A percentile compares a stretch with the other conserved stretches of the same genome.
phyloP scores from a whole-genome alignment of 805 yeast genomes.

The Saccharomycopsis synnaedendra region DNA sequence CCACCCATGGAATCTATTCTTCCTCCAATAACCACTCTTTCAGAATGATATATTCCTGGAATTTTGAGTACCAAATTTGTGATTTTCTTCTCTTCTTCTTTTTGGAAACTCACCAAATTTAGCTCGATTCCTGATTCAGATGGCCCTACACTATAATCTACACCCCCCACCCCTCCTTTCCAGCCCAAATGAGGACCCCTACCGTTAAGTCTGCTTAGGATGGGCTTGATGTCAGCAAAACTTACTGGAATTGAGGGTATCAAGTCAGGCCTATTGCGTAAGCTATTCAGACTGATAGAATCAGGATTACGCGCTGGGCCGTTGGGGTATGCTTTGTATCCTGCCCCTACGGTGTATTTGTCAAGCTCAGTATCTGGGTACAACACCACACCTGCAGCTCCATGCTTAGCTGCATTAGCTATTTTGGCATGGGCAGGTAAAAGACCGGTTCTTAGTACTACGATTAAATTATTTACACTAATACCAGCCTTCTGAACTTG shows the following conservation, averaged over 20 bases:
- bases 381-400: constrained; percentile 52
- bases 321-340: constrained; percentile 44
- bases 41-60: constrained; percentile 43
- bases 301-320: constrained; percentile 58
- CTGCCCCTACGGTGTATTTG: constrained; percentile 41
- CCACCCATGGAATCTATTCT: constrained; percentile 34
- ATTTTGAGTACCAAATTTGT: constrained; percentile 41
- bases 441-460: constrained; percentile 35
- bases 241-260: constrained; percentile 51
- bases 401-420: constrained; percentile 46
- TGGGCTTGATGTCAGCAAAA: constrained; percentile 29
- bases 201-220: constrained; percentile 27
- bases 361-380: constrained; percentile 53
- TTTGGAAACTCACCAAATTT: constrained; percentile 31
- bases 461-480: constrained; percentile 43
- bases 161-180: constrained; percentile 30
- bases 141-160: constrained; percentile 39
- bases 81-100: constrained; percentile 25
- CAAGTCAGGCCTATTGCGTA: constrained; percentile 66
- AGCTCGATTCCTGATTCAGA: constrained; percentile 18
- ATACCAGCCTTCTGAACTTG: constrained; percentile 24
- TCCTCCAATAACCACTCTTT: constrained; percentile 42
- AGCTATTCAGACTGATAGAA: constrained; percentile 49
- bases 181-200: constrained; percentile 26
- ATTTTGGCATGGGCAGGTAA: constrained; percentile 45